These are phyloP conservation scores for Paramecium caudatum DNA, from an alignment of 73 alveolate genomes.

Conservation along the genomic window DNA sequence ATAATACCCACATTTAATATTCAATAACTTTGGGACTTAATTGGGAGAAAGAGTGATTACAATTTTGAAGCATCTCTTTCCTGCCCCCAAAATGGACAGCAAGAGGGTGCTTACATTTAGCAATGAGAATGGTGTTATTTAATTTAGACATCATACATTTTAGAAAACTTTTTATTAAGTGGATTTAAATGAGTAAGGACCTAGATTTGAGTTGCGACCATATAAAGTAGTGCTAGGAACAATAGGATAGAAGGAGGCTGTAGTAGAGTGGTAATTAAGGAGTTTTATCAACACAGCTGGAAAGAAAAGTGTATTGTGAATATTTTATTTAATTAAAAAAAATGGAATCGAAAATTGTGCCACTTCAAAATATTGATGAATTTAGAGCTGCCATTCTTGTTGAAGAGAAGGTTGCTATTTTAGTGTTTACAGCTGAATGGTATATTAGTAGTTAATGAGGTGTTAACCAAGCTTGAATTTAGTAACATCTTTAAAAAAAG, in stretches of 20 bases:
- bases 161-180: slow-evolving; percentile 93
- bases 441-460: neutral
- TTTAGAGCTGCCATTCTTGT: neutral
- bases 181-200: slow-evolving; percentile 97
- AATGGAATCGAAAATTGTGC: slow-evolving; percentile 16
- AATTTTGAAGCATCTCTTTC: slow-evolving; percentile 97
- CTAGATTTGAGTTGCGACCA: slow-evolving; percentile 98
- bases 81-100: slow-evolving; percentile 98
- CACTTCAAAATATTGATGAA: slow-evolving; percentile 42
- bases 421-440: slow-evolving; percentile 65
- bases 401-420: slow-evolving; percentile 46
- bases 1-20: slow-evolving; percentile 97
- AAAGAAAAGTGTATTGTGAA: slow-evolving; percentile 89
- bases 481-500: slow-evolving; percentile 30
- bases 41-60: slow-evolving; percentile 98
- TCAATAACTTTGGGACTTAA: slow-evolving; percentile 94
- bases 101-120: slow-evolving; percentile 97
- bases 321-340: slow-evolving; percentile 31
- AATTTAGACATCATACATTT: slow-evolving; percentile 93
- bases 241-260: slow-evolving; percentile 97
- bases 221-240: slow-evolving; percentile 97
- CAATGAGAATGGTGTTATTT: slow-evolving; percentile 83
- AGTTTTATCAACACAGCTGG: slow-evolving; percentile 98
- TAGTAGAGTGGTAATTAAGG: slow-evolving; percentile 96
- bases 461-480: slow-evolving; percentile 47